Base-by-base conservation (phyloP, 768 basidiomycete genomes). In the Mycena filopes region DNA sequence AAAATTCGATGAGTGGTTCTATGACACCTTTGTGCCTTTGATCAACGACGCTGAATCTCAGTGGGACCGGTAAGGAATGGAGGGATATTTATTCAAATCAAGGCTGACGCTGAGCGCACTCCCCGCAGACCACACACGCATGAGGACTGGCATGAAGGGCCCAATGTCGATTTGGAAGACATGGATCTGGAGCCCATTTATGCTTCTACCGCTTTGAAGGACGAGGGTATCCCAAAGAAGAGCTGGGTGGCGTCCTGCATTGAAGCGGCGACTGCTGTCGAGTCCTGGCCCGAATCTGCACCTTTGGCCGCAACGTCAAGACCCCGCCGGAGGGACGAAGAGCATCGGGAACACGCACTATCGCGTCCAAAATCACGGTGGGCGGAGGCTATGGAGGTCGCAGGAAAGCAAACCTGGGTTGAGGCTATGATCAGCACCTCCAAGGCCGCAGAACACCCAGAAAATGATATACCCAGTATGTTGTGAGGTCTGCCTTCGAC, bases 371-470 rank as follows among this genome's bases (percentile, higher is more conserved):
- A 66, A 31, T 29, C 47, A 46, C 40, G 47, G 3, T 66, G 65
- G 65, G 47, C 25, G 4, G 65, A 66, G 31, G 65, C 65, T 28
- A 60, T 66, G 65, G 58, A 66, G 21, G 41, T 16, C 7, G 65
- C 58, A 55, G 65, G 45, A n/a, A 43, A 58, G 8, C 29, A 36
- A 16, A 50, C 12, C 41, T 64, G 63, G 63, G 55, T 58, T 20
- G 56, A 51, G 21, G 55, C 63, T 36, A 64, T 64, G 56, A 21
- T 43, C 3, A 38, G 47, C 23, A 16, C 53, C 42, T 12, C 45
- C 12, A 42, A 64, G 26, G 28, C 16, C 36, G n/a, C n/a, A n/a
- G n/a, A 36, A 36, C 36, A 15, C 9, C 36, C 41, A 23, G 38
- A 31, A 9, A 18, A 54, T 4, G 4, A 47, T 6, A 18, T 38